These are phyloP conservation scores for Ogataea paradorogensis DNA, from an alignment of 805 yeast species.

Conservation along the genomic window DNA sequence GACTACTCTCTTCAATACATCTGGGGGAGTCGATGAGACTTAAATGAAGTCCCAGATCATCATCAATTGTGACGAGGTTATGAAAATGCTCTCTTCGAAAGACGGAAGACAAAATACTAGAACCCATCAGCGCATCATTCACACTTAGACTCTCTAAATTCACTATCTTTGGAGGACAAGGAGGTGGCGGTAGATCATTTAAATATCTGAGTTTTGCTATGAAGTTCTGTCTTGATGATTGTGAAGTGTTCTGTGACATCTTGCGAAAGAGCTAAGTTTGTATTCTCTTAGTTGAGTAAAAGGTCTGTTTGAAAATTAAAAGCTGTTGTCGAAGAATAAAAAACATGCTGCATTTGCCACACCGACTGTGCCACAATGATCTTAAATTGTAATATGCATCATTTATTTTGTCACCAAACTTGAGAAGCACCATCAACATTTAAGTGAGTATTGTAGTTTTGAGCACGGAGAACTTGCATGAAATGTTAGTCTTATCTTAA, in stretches of 20 bases:
- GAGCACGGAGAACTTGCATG: too few relatives aligned
- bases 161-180: constrained; percentile 82
- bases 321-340: background rate
- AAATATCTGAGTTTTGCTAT: constrained; percentile 80
- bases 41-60: constrained; percentile 69
- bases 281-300: too few relatives aligned
- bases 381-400: too few relatives aligned
- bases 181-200: constrained; percentile 90
- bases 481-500: background rate
- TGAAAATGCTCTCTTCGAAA: constrained; percentile 73
- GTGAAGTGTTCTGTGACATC: constrained; percentile 13
- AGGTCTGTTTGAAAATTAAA: background rate
- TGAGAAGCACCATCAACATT: too few relatives aligned
- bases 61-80: constrained; percentile 56
- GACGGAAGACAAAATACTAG: constrained; percentile 62
- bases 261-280: background rate
- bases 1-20: constrained; percentile 51
- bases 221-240: constrained; percentile 57
- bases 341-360: background rate
- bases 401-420: background rate
- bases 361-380: background rate
- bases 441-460: too few relatives aligned
- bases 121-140: constrained; percentile 41
- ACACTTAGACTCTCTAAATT: constrained; percentile 39
- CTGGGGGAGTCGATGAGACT: constrained; percentile 68